These are phyloP conservation scores for Aspergillus texensis DNA, from an alignment of 2,329 filamentous ascomycete species.

Conservation along the genomic window DNA sequence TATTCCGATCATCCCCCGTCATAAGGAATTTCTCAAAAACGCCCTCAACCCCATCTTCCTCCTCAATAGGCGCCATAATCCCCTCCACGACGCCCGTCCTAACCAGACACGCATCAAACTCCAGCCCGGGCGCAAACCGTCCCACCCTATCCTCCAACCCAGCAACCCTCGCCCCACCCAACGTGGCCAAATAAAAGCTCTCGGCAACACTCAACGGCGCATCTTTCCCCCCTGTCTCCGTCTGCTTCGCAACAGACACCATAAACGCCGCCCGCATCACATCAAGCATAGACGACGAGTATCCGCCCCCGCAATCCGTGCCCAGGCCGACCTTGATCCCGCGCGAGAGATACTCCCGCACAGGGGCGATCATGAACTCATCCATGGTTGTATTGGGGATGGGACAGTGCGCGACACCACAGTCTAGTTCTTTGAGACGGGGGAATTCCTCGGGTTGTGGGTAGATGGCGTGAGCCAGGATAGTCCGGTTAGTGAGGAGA, in stretches of 20 bases:
- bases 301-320: constrained; percentile 67
- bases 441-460: constrained; percentile 60
- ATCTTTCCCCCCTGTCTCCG: constrained; percentile 40
- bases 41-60: constrained; percentile 48
- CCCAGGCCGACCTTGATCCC: constrained; percentile 69
- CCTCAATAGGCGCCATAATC: constrained; percentile 57
- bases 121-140: constrained; percentile 61
- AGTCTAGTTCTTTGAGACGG: constrained; percentile 50
- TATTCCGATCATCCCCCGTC: constrained; percentile 67
- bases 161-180: constrained; percentile 64
- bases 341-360: constrained; percentile 59
- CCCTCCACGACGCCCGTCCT: constrained; percentile 44
- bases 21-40: constrained; percentile 67
- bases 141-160: constrained; percentile 58
- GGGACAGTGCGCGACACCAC: constrained; percentile 67
- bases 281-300: constrained; percentile 58
- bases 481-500: constrained; percentile 58
- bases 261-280: constrained; percentile 57
- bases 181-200: constrained; percentile 62
- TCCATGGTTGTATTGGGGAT: constrained; percentile 64
- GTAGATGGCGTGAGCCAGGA: constrained; percentile 69
- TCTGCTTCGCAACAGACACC: constrained; percentile 43
- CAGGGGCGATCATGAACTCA: constrained; percentile 61
- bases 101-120: constrained; percentile 63
- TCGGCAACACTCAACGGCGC: constrained; percentile 54